These are phyloP conservation scores for Phytopythium kandeliae DNA, from an alignment of 352 stramenopile species.

Conservation along the genomic window DNA sequence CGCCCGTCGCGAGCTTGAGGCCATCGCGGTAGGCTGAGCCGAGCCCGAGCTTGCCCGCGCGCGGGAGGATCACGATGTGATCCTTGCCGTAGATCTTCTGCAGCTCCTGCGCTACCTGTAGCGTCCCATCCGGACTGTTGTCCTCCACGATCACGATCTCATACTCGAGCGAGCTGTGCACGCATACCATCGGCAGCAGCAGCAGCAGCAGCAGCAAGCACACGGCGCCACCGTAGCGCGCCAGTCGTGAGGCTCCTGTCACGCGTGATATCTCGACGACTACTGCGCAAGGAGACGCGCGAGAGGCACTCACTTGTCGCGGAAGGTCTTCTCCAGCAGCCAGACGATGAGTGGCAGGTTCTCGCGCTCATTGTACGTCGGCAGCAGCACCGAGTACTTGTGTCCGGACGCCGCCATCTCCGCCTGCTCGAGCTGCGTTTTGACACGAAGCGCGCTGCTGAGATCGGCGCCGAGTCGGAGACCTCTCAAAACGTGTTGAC, in stretches of 20 bases:
- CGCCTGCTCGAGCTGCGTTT: background rate
- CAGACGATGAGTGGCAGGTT: slow-evolving; percentile 98
- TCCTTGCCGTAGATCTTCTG: slow-evolving; percentile 90
- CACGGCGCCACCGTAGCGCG: too few species aligned
- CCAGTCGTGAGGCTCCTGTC: too few species aligned
- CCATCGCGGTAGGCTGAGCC: slow-evolving; percentile 96
- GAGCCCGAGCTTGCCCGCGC: slow-evolving; percentile 94
- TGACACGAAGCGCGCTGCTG: slow-evolving; percentile 10
- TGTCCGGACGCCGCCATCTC: slow-evolving; percentile 13
- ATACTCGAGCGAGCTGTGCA: slow-evolving; percentile 79
- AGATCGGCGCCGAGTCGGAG: too few species aligned
- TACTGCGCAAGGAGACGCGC: slow-evolving; percentile 4
- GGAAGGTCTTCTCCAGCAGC: slow-evolving; percentile 94
- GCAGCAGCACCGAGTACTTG: slow-evolving; percentile 96
- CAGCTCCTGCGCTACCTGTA: slow-evolving; percentile 90
- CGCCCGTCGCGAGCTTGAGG: slow-evolving; percentile 88
- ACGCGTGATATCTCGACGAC: background rate
- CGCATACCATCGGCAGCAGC: background rate
- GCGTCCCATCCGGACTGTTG: slow-evolving; percentile 95
- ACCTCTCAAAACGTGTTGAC: too few species aligned
- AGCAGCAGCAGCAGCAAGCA: background rate
- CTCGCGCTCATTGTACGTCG: slow-evolving; percentile 98
- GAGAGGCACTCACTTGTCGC: slow-evolving; percentile 60
- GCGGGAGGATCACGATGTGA: slow-evolving; percentile 91
- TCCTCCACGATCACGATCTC: slow-evolving; percentile 99